Conservation (phyloP, 202 grass and related monocot genomes). For the Cymbopogon flexuosus region DNA sequence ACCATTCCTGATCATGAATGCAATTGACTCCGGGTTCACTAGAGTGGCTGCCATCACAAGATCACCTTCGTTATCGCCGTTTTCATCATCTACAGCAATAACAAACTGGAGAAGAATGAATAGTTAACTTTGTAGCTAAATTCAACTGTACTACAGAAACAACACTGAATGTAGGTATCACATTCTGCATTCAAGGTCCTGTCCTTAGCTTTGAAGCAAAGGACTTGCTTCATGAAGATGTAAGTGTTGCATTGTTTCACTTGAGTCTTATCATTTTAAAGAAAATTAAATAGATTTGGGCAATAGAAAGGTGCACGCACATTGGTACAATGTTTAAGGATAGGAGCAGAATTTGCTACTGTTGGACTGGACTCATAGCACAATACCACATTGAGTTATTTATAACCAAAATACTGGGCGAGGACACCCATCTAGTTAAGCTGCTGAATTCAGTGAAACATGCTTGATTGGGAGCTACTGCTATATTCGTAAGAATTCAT, state of each 20-base stretch:
- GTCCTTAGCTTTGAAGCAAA: not conserved
- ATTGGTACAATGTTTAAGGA: not conserved
- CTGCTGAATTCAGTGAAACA: not conserved
- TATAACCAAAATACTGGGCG: not conserved
- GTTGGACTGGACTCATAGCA: not conserved
- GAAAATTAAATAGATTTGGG: not conserved
- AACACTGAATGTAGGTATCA: not conserved
- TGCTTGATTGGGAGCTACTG: not conserved
- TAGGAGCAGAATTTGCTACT: not conserved
- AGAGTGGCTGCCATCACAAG: conserved; percentile 76
- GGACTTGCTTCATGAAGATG: not conserved
- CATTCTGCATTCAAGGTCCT: not conserved
- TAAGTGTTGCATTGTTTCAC: not conserved
- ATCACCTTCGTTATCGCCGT: conserved; percentile 58
- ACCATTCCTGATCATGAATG: conserved; percentile 89
- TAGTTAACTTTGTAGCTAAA: conserved; percentile 40
- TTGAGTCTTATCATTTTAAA: not conserved
- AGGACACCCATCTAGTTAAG: not conserved
- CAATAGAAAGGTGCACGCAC: not conserved
- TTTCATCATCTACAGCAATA: conserved; percentile 94
- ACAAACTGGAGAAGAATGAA: conserved; percentile 90
- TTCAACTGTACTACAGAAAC: not conserved
- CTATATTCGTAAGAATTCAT: not conserved
- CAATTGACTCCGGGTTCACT: conserved; percentile 49
- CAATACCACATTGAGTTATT: not conserved